Base-by-base conservation (phyloP, 805 yeast species). In the Ogataea haglerorum region DNA sequence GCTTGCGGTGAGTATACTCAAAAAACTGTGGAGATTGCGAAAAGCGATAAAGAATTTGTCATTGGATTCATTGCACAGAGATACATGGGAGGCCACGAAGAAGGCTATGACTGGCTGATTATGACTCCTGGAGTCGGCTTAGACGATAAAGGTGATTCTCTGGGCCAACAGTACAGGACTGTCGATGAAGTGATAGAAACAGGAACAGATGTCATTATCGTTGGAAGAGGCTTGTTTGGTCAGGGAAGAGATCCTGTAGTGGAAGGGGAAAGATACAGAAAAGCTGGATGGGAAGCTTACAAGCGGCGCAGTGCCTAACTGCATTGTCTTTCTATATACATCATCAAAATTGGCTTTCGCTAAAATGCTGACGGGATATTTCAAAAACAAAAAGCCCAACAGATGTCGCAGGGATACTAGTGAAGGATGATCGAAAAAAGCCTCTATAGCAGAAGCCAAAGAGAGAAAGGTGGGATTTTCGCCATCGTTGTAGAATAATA, bases 51-150 rank as follows among this genome's bases (percentile, higher is more conserved):
- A 56, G 89, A 83, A 45, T 93, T 93, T 67, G 96, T 88, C 22
- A 83, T 93, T 65, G 99, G 99, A 0, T 93, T 91, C 63, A 93
- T 93, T 65, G 97, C 99, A 0, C 97, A 89, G 61, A 76, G 77
- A 57, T 81, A 82, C 43, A 85, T 90, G 86, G 89, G 89, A 21
- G 90, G 89, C 12, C 72, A 75, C 31, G 82, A 75, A 3, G 93
- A 82, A 54, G 93, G 91, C 1, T 90, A 85, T 56, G 99, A 93
- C 66, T 93, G 97, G 96, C 66, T 93, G 29, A 78, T 90, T 43
- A 82, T 93, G 93, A 91, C 99, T 1, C 99, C 99, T 0, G 99
- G 99, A 47, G 99, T 93, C 28, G 98, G 98, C 3, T 73, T 93
- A 38, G 99, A 91, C 59, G 98, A 91, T 59, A 93, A 84, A 62